Conservation (phyloP, 306 rosid species). For the Citrullus colocynthis region DNA sequence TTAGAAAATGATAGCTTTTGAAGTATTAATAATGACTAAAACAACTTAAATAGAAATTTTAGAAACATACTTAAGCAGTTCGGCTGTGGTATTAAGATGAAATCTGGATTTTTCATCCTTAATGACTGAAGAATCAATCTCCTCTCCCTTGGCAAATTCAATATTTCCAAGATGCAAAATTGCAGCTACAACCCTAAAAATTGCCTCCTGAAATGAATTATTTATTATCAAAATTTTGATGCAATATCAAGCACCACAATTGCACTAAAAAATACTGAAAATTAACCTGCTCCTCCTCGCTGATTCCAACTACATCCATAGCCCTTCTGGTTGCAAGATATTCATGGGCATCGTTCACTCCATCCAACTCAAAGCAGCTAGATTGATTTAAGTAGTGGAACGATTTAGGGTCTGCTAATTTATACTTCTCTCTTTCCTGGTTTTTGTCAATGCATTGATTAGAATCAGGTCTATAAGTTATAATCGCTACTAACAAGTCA, state of each 20-base stretch:
- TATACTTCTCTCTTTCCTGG: constrained; percentile 78
- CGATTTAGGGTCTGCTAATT: constrained; percentile 67
- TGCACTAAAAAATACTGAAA: constrained; percentile 12
- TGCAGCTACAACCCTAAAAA: constrained; percentile 93
- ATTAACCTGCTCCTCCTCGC: constrained; percentile 87
- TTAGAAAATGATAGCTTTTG: constrained; percentile 4
- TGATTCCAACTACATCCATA: constrained; percentile 98
- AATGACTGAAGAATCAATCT: constrained; percentile 84
- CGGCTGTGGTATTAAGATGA: constrained; percentile 84
- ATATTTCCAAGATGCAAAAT: constrained; percentile 93
- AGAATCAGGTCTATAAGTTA: background rate
- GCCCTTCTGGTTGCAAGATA: constrained; percentile 97
- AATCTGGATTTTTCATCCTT: constrained; percentile 88
- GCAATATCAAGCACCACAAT: background rate
- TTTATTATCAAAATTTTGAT: constrained; percentile 18
- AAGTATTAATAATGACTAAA: background rate
- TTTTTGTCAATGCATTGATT: constrained; percentile 5
- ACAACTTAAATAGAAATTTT: constrained; percentile 15
- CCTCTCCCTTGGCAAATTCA: constrained; percentile 93
- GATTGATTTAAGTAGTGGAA: constrained; percentile 97
- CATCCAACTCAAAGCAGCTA: constrained; percentile 69
- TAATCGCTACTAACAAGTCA: background rate
- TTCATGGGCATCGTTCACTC: constrained; percentile 81
- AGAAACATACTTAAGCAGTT: constrained; percentile 62
- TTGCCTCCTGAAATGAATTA: constrained; percentile 62